Base-by-base conservation (phyloP, 805 yeast species). In the Debaryomyces maramus region DNA sequence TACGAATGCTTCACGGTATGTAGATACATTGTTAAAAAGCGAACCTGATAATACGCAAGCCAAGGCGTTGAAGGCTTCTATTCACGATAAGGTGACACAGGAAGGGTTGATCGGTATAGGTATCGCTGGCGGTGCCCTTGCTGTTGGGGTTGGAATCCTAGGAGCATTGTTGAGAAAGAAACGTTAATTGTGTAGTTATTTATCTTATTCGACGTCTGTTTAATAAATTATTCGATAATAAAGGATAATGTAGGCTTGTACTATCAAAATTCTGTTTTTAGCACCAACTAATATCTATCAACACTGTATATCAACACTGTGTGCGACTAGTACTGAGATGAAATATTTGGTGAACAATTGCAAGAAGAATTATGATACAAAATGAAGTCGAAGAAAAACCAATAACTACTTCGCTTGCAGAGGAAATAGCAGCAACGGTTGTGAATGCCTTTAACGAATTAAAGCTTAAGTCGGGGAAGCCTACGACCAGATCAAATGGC, bases 71-170 rank as follows among this genome's bases (percentile, higher is more conserved):
- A 80, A 85, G 51, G 75, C 77, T 43, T 83, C 83, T 55, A 85
- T 93, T 17, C 96, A 89, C 45, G 90, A 84, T 49, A 85, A 82
- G 56, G 80, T 93, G 29, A 85, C 95, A 22, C 80, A 76, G 52
- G 97, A 95, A 56, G 96, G 97, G 0, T 69, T 91, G 40, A 77
- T 88, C 43, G 98, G 98, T 1, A 67, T 91, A 38, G 96, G 96
- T 0, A 72, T 93, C 19, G 83, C 88, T 0, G 86, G 95, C 18
- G 96, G 97, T 14, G 80, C 81, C 3, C 71, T 91, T 34, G 97
- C 97, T 1, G 75, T 87, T 3, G 93, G 91, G 4, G 86, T 90
- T 0, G 90, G 90, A 0, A 65, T 72, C 2, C 40, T 70, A 13
- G 73, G 80, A 0, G 66, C 75, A 2, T 42, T 74, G 6, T 47